Evolutionary conservation across 768 basidiomycete genomes (phyloP).

Genomic region (Amanita molliuscula): DNA sequence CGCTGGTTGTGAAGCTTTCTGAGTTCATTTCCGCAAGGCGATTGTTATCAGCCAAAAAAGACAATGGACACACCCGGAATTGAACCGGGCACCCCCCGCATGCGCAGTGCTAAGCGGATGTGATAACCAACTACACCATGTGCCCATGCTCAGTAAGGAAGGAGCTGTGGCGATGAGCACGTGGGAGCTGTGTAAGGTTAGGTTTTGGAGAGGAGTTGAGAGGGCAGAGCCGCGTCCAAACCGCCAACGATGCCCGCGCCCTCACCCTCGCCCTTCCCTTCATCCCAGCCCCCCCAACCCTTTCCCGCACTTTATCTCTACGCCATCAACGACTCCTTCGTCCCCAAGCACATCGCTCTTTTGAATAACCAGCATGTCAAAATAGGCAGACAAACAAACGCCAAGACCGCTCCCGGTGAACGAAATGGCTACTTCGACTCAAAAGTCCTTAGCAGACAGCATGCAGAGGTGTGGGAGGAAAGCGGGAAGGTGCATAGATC

Average conservation of each 20-base stretch:
- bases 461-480: slow-evolving; percentile 99
- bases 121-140: slow-evolving; percentile 26
- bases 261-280: slow-evolving; percentile 13
- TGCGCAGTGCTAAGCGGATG: slow-evolving; percentile 18
- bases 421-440: slow-evolving; percentile 96
- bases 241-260: slow-evolving; percentile 17
- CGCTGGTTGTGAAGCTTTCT: too few species aligned
- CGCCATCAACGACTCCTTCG: slow-evolving; percentile 90
- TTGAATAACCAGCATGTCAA: slow-evolving; percentile 58
- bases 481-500: slow-evolving; percentile 54
- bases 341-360: slow-evolving; percentile 90
- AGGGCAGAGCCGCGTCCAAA: slow-evolving; percentile 6
- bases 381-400: slow-evolving; percentile 94
- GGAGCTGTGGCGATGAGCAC: neutral
- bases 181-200: slow-evolving; percentile 4
- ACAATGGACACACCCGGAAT: slow-evolving; percentile 8
- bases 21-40: too few species aligned
- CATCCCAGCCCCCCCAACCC: slow-evolving; percentile 13
- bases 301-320: slow-evolving; percentile 60
- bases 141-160: slow-evolving; percentile 9
- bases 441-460: slow-evolving; percentile 86
- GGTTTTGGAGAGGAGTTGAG: neutral
- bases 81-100: slow-evolving; percentile 9
- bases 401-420: slow-evolving; percentile 87
- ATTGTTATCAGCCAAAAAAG: neutral